These are phyloP conservation scores for Mucor plumbeus DNA, from an alignment of 371 early-diverging fungal genomes.

Conservation along the genomic window DNA sequence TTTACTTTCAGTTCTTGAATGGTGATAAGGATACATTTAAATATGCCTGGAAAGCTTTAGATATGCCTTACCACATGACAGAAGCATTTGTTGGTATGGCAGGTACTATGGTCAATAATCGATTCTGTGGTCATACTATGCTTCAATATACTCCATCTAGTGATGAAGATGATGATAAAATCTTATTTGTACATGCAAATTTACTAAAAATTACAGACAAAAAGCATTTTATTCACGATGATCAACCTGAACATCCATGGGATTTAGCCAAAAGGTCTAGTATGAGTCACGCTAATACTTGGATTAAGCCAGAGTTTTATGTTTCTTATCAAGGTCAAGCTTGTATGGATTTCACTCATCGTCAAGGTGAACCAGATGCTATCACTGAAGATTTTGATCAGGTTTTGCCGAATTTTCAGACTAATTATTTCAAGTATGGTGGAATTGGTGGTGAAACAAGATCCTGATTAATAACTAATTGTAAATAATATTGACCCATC, in stretches of 20 bases:
- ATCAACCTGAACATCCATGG: conserved; percentile 40
- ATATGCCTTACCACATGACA: conserved; percentile 41
- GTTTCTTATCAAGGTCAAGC: conserved; percentile 36
- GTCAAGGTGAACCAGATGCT: conserved; percentile 39
- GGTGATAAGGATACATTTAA: conserved; percentile 57
- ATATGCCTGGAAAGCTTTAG: conserved; percentile 52
- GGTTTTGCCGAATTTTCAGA: conserved; percentile 33
- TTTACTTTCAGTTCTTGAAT: conserved; percentile 53
- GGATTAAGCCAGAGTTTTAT: conserved; percentile 43
- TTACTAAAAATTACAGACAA: conserved; percentile 47
- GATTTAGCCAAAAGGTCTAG: conserved; percentile 41
- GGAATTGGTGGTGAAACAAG: conserved; percentile 52
- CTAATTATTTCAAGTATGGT: conserved; percentile 42
- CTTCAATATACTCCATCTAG: conserved; percentile 38
- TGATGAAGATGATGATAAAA: conserved; percentile 13
- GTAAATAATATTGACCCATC: neutral
- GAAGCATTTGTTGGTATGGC: conserved; percentile 51
- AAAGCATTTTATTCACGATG: conserved; percentile 29
- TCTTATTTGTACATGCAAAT: conserved; percentile 52
- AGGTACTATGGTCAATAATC: conserved; percentile 32
- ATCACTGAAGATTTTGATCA: conserved; percentile 36
- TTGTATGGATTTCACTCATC: conserved; percentile 49
- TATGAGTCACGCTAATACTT: conserved; percentile 27
- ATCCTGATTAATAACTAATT: neutral
- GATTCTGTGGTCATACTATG: conserved; percentile 55